These are phyloP conservation scores for Metschnikowia reukaufii DNA, from an alignment of 805 yeast species.

Conservation along the genomic window DNA sequence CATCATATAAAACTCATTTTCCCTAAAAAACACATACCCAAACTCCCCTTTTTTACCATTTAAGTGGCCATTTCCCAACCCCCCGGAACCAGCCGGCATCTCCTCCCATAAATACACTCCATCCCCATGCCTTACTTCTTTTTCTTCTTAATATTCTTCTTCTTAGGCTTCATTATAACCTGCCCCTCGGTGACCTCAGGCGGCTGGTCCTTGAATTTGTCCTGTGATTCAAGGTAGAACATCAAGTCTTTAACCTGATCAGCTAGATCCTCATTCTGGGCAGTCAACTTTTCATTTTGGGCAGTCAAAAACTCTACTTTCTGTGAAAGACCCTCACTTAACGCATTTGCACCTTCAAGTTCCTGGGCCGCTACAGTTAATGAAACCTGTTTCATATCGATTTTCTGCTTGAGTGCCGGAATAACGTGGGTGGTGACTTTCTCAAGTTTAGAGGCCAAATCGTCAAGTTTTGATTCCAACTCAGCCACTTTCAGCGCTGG, in stretches of 20 bases:
- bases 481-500: constrained; percentile 18
- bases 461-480: constrained; percentile 29
- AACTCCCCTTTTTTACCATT: too few relatives aligned
- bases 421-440: constrained; percentile 27
- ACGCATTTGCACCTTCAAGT: constrained; percentile 30
- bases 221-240: constrained; percentile 75
- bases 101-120: background rate
- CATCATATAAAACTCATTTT: too few relatives aligned
- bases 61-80: too few relatives aligned
- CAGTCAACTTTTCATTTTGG: constrained; percentile 28
- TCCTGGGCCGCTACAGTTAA: constrained; percentile 30
- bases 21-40: too few relatives aligned
- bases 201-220: constrained; percentile 67
- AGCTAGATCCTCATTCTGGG: constrained; percentile 48
- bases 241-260: constrained; percentile 75
- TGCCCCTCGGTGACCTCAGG: constrained; percentile 75
- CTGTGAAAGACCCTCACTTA: constrained; percentile 40
- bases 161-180: constrained; percentile 41
- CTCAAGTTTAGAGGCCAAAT: constrained; percentile 22
- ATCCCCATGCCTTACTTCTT: background rate
- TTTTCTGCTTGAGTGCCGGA: constrained; percentile 36
- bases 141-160: constrained; percentile 16
- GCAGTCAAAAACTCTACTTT: constrained; percentile 37
- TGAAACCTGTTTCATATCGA: constrained; percentile 31
- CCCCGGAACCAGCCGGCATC: too few relatives aligned